Conservation (phyloP, 2,329 filamentous ascomycete species). For the Xylariaceae sp. region DNA sequence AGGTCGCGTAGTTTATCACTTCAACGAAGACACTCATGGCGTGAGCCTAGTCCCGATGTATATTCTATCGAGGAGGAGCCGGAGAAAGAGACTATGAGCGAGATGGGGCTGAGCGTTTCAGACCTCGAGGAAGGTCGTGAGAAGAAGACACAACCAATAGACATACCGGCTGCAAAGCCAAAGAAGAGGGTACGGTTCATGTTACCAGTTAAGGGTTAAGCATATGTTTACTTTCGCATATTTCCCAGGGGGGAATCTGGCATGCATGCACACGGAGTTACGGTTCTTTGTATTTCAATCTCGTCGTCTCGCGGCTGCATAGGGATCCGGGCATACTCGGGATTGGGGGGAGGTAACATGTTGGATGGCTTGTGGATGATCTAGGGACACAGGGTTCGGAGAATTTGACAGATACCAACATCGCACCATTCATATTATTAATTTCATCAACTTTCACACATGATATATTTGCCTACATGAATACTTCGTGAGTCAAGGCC, state of each 20-base stretch:
- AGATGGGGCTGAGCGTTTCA: conserved; percentile 42
- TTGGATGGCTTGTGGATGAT: conserved; percentile 2
- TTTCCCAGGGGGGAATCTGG: not conserved
- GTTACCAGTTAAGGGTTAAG: conserved; percentile 48
- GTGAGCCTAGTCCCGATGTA: conserved; percentile 61
- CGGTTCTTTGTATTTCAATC: conserved; percentile 17
- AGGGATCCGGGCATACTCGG: conserved; percentile 14
- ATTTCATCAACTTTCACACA: not conserved
- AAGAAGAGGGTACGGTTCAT: conserved; percentile 61
- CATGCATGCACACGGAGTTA: conserved; percentile 23
- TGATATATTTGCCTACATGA: not conserved
- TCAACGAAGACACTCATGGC: conserved; percentile 54
- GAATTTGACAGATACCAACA: conserved; percentile 12
- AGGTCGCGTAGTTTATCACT: conserved; percentile 38
- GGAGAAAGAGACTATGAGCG: conserved; percentile 54
- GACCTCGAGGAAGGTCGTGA: conserved; percentile 33
- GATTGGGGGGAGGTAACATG: conserved; percentile 6
- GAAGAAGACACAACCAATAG: conserved; percentile 39
- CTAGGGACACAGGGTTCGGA: conserved; percentile 4
- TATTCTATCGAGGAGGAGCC: conserved; percentile 64
- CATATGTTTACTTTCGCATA: not conserved
- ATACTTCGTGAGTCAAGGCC: not conserved
- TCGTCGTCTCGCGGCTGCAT: conserved; percentile 12
- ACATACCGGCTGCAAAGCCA: conserved; percentile 51
- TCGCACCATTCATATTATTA: not conserved